Conservation (phyloP, 179 eudicot genomes). For the Amaranthus tricolor region DNA sequence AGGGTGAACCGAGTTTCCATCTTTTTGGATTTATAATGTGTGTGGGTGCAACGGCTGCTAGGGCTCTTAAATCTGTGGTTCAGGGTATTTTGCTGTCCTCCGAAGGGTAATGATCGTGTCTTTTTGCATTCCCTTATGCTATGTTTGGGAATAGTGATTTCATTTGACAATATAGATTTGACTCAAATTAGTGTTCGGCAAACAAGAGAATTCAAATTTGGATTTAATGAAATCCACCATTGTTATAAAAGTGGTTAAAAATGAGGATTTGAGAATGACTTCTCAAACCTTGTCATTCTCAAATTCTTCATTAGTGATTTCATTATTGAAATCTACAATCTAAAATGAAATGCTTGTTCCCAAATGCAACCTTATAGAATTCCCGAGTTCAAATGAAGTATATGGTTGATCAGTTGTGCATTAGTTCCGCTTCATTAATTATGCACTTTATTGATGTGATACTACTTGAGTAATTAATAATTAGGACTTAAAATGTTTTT, state of each 20-base stretch:
- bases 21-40: slow-evolving; percentile 77
- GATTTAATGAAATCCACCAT: too few species aligned
- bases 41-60: slow-evolving; percentile 82
- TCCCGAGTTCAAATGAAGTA: neutral
- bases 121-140: neutral
- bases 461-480: neutral
- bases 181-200: too few species aligned
- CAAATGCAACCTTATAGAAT: neutral
- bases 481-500: neutral
- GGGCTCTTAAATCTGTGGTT: slow-evolving; percentile 81
- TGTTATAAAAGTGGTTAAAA: too few species aligned
- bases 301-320: too few species aligned
- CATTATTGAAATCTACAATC: too few species aligned
- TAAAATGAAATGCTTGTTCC: too few species aligned
- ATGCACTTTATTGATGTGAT: neutral
- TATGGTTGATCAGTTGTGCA: neutral
- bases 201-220: too few species aligned
- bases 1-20: slow-evolving; percentile 88
- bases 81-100: slow-evolving; percentile 84
- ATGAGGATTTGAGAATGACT: too few species aligned
- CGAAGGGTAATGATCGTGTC: slow-evolving; percentile 52
- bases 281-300: too few species aligned
- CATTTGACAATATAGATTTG: too few species aligned
- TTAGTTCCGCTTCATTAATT: neutral
- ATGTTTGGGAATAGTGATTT: too few species aligned